Base-by-base conservation (phyloP, 495 filamentous ascomycete species). In the Daldinia childiae region DNA sequence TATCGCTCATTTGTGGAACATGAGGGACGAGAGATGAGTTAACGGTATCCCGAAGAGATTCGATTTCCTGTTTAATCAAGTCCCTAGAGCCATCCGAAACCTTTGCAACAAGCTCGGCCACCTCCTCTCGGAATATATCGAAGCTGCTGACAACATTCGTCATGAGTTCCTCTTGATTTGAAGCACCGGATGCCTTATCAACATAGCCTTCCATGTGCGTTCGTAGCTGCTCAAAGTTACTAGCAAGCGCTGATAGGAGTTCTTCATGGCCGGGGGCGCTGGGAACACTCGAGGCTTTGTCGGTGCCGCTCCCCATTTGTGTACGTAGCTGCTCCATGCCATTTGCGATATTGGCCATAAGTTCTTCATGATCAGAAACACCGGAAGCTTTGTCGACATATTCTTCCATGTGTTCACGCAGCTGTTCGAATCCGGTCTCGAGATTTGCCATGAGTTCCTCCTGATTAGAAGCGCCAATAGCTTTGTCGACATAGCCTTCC, bases 361-460 rank as follows among this genome's bases (percentile, higher is more conserved):
- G 89, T 71, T 95, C 91, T 61, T 92, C 88, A 64, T 93, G 92
- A 7, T 86, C 87, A 0, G 91, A 84, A 1, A 87, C 84, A 69
- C 91, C 90, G 34, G 87, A 83, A 26, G 88, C 88, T 24, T 86
- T 85, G 61, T 90, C 89, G 30, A 93, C 90, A 70, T 94, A 95
- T 19, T 78, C 82, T 78, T 95, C 92, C 58, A 97, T 92, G 52
- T 95, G 90, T 21, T 83, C 83, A 9, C 91, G 88, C 5, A 97
- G 85, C 54, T 86, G 87, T 68, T 94, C 92, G 30, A 97, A 86
- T 5, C 92, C 92, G 76, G 94, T 91, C 75, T 92, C 93, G 59
- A 94, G 86, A 3, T 91, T 90, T 72, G 93, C 90, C 6, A 95
- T 84, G 14, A 95, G 86, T 71, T 95, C 89, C 74, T 93, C 92